Evolutionary conservation across 805 yeast species (phyloP), one percentile per base, ranked within the genome.

Genomic region (Dipodascus albidus): DNA sequence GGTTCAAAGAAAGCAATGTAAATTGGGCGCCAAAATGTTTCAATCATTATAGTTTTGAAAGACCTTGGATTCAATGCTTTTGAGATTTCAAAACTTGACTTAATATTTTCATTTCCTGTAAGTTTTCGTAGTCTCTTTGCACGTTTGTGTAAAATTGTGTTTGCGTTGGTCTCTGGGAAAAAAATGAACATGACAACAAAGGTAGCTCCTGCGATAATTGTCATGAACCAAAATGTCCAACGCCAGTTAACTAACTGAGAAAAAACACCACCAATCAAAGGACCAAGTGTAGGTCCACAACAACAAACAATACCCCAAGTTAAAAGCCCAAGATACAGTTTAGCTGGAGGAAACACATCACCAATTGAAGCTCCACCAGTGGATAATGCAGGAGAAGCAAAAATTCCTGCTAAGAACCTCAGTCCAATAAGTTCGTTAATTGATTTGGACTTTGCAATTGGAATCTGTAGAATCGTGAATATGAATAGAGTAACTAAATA

Each of bases 361-460:
- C 77, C 76, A 47, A 79, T 63, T 3, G 79, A 68, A 6, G 82
- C 84, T 55, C 90, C 91, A n/a, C 88, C 95, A 59, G 86, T 79
- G 2, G 95, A 84, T 65, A 87, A 74, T 0, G 93, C 88, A 2
- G 95, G 95, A 1, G 91, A 82, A 1, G 90, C 85, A 51, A 85
- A 75, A 24, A 83, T 73, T 1, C 96, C 96, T 23, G 86, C 74
- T 63, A 88, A 80, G 64, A 87, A 87, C 60, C 85, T 68, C 51
- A 78, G 62, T 0, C 75, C 70, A 48, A 74, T 65, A 55, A 80
- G 64, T 0, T 77, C 77, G 6, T 76, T 80, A 50, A 81, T 73
- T 60, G 76, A 75, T 6, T 69, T 58, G 1, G 71, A 70, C 48
- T 76, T 66, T 2, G 83, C 83, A 27, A 75, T 69, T 23, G 82